A percentile compares a stretch with the other conserved stretches of the same genome.
Conservation (phyloP, 805 yeast genomes). For the Saccharomycopsis sp. region DNA sequence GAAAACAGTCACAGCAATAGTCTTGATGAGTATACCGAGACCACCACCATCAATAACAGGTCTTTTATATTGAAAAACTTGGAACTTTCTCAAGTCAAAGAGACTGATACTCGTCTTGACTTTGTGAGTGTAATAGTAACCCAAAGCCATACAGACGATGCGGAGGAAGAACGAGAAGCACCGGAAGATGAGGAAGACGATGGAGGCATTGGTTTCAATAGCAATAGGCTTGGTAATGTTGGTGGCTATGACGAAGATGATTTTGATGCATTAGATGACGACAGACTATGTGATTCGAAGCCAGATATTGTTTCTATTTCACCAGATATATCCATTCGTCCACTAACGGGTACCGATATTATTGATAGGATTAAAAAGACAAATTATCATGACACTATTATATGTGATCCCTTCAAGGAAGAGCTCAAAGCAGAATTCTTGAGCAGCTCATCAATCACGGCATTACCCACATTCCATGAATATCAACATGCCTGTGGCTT, state of each 20-base stretch:
- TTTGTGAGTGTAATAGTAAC: background rate
- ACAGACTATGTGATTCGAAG: background rate
- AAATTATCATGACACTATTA: background rate
- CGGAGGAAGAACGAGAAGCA: no score
- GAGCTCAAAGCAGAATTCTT: background rate
- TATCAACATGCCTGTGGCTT: background rate
- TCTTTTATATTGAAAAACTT: background rate
- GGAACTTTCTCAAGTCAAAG: background rate
- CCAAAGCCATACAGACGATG: constrained; percentile 18
- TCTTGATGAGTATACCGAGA: background rate
- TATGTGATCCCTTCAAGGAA: background rate
- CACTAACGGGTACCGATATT: no score
- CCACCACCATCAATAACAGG: background rate
- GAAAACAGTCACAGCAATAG: background rate
- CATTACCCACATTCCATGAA: background rate
- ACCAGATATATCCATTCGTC: background rate
- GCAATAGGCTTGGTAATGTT: constrained; percentile 26
- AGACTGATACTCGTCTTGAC: background rate
- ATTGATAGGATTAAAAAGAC: background rate
- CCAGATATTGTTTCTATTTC: background rate
- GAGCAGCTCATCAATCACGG: background rate
- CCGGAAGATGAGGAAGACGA: background rate
- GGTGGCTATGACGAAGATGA: constrained; percentile 21
- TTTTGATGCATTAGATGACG: constrained; percentile 21
- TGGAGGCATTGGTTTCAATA: constrained; percentile 10